phyloP scores from a whole-genome alignment of 495 filamentous ascomycete species.

The Trichoderma orchidacearum region DNA sequence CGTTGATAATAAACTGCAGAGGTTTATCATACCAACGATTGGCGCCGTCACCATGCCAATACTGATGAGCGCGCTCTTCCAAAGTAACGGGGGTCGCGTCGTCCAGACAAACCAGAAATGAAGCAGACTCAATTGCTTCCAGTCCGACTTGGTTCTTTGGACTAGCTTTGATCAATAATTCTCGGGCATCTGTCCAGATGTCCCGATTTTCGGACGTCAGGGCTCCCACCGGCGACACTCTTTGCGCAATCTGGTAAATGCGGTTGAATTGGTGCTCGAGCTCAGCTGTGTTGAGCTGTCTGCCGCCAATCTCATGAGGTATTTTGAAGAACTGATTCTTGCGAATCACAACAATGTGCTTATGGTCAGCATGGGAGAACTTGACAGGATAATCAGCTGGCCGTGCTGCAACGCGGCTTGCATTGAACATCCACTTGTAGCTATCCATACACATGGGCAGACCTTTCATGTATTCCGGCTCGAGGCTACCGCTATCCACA shows the following conservation, averaged over 20 bases:
- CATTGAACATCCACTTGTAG: slow-evolving; percentile 99
- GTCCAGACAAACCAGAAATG: slow-evolving; percentile 89
- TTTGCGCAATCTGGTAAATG: slow-evolving; percentile 63
- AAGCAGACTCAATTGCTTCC: slow-evolving; percentile 74
- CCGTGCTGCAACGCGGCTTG: slow-evolving; percentile 72
- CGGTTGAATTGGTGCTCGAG: slow-evolving; percentile 76
- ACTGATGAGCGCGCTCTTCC: slow-evolving; percentile 88
- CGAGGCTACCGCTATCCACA: slow-evolving; percentile 70
- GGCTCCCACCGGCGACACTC: slow-evolving; percentile 62
- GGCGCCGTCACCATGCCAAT: slow-evolving; percentile 93
- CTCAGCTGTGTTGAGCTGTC: slow-evolving; percentile 74
- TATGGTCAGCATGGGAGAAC: slow-evolving; percentile 57
- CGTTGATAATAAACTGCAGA: slow-evolving; percentile 93
- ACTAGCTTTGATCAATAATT: slow-evolving; percentile 58
- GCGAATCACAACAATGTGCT: slow-evolving; percentile 77
- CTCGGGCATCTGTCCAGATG: slow-evolving; percentile 76
- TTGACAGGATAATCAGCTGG: slow-evolving; percentile 74
- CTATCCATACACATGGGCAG: slow-evolving; percentile 93
- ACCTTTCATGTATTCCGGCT: slow-evolving; percentile 97
- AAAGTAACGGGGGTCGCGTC: slow-evolving; percentile 86
- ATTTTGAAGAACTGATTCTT: slow-evolving; percentile 97
- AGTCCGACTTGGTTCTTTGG: slow-evolving; percentile 64
- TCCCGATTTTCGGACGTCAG: slow-evolving; percentile 89
- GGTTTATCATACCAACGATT: slow-evolving; percentile 99
- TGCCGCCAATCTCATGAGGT: slow-evolving; percentile 56